Evolutionary conservation across 2,329 filamentous ascomycete genomes (phyloP), one percentile per base, ranked within the genome.

Genomic region (Aureobasidium zeae): DNA sequence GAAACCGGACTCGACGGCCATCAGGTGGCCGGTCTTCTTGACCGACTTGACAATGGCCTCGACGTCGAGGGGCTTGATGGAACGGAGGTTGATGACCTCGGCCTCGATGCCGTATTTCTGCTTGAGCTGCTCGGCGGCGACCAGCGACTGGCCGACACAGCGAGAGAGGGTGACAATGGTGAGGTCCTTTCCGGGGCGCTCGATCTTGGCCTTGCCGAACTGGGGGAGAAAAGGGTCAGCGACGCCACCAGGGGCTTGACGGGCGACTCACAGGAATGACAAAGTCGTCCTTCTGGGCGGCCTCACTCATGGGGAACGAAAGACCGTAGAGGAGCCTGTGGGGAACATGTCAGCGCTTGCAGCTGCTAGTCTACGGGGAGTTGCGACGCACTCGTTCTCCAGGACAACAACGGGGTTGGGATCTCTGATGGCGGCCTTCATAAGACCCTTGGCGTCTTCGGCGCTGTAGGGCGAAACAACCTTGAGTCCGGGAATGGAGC

Each of bases 191-290:
- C 91, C 91, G 49, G 80, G 73, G 59, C 91, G 88, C 75, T 98
- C 91, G 61, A 98, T 85, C 80, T 98, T 98, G 68, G 91, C 91
- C 76, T 98, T 98, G 66, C 91, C 91, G 63, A 98, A 87, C 70
- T 70, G 30, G 20, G 44, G n/a, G n/a, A n/a, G 35, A 44, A 3
- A 17, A 5, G 13, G 16, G n/a, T 26, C n/a, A 35, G 38, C 16
- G 17, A 25, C 5, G 4, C 5, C 2, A 5, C 2, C 6, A 2
- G 31, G 17, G 7, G 8, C 10, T 5, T 4, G 6, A 16, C 12
- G 13, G 1, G 6, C 11, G 13, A 49, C 65, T 49, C 66, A 71
- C 69, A 54, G 91, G 91, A 56, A 98, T 69, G 57, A 98, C 89
- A 58, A 96, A 98, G 70, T 98, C 91, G 64, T 86, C 83, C 69